Evolutionary conservation across 2,329 filamentous ascomycete genomes (phyloP), one percentile per base, ranked within the genome.

Genomic region (Hypomyces rosellus): DNA sequence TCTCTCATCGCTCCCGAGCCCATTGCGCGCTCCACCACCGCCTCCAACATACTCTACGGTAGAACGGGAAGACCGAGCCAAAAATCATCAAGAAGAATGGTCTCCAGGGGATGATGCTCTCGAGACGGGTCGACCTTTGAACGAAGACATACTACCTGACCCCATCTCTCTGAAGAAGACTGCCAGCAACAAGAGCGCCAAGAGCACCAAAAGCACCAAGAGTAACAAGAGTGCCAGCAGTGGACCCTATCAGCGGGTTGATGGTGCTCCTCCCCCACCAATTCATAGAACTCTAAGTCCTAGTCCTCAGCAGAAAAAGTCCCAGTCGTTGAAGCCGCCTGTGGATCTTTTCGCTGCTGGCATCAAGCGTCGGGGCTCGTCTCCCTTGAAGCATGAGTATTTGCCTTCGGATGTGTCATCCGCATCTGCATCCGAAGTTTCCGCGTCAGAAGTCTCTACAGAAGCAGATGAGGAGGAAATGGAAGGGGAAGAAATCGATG

Each of bases 311-410:
- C 64, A 45, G 62, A 55, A 44, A 6, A 56, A 56, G 25, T 46
- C 57, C n/a, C 37, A 42, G 44, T 59, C 51, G 55, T 54, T 56
- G 52, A 57, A 52, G 49, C 57, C 50, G 11, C 57, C 45, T 54
- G 55, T 53, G 75, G 84, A 72, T 59, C 66, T 59, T 64, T 69
- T 64, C 60, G 34, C 13, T 30, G 66, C 59, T 57, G 65, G 65
- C 33, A 57, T 81, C 18, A 80, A 85, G 62, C 82, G 91, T 41
- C 82, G 90, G 15, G 86, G 84, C 1, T 97, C 93, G 0, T 99
- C 93, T 1, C 93, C 93, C 0, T 74, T 99, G 45, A 99, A 99
- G 71, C 92, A 97, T 64, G 92, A 99, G 69, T 99, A 96, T 61
- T 85, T 91, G 55, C 92, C 92, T 13, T 97, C 93, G 1, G 81